Evolutionary conservation across 495 filamentous ascomycete genomes (phyloP), one percentile per base, ranked within the genome.

Genomic region (Penicillium angulare): DNA sequence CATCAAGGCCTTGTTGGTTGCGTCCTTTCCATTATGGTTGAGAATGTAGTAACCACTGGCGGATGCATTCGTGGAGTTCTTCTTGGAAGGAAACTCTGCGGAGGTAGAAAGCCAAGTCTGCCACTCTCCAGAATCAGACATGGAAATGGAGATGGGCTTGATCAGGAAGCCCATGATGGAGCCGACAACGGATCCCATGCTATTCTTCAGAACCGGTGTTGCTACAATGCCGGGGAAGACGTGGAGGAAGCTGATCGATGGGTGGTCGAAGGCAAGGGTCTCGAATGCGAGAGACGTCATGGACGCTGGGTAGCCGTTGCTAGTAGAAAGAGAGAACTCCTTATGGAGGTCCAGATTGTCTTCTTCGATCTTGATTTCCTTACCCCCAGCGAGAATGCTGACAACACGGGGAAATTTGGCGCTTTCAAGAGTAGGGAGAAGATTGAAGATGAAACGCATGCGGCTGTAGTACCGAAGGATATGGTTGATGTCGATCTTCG

Each of bases 1-100:
- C 50, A 82, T 49, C 7, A 76, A 34, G 21, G 61, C 57, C 39
- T 64, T 46, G 10, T 72, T 69, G 35, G 66, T 68, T 1, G 65
- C 52, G 52, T 68, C 57, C 46, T 77, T 71, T 1, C 70, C 71
- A 21, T 79, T 60, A 46, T 61, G 59, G 23, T 66, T 71, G 10
- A 81, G 56, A 7, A 69, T 67, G 60, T 83, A 84, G 23, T 70
- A 72, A 1, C 80, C 79, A 36, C 68, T 71, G 0, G 74, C 78
- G 0, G 41, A 47, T 31, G 16, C 34, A 36, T 36, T 18, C 34
- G 7, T 36, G 12, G 34, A 36, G 6, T 36, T 36, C n/a, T 68
- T 57, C 12, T 64, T 59, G 2, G 52, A 7, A 5, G 42, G 1
- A 9, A 24, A 41, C 10, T 24, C 12, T 3, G 20, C 9, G 8